Conservation (phyloP, 306 rosid genomes). For the Corylus americana region DNA sequence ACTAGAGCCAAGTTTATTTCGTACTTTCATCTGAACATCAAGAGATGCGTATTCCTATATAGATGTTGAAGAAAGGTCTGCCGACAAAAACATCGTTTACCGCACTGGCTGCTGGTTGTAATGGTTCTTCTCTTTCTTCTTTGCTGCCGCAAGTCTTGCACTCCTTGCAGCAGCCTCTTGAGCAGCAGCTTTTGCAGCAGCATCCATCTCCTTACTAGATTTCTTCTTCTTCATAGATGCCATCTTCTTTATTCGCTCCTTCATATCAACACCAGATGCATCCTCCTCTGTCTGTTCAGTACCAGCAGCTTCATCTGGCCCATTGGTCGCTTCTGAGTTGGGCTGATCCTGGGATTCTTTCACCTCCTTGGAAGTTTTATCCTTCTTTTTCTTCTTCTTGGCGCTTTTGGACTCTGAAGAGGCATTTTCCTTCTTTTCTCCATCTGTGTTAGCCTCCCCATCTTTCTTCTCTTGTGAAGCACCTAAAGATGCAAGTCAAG, state of each 20-base stretch:
- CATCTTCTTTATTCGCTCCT: conserved; percentile 85
- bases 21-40: conserved; percentile 62
- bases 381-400: conserved; percentile 95
- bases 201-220: conserved; percentile 81
- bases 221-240: conserved; percentile 79
- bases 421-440: conserved; percentile 63
- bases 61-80: conserved; percentile 33
- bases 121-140: conserved; percentile 95
- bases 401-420: conserved; percentile 60
- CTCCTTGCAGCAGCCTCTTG: conserved; percentile 88
- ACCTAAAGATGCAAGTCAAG: conserved; percentile 42
- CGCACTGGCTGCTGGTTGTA: conserved; percentile 92
- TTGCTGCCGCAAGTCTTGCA: conserved; percentile 83
- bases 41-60: conserved; percentile 56
- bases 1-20: conserved; percentile 55
- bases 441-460: conserved; percentile 53
- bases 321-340: conserved; percentile 44
- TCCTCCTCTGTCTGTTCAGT: conserved; percentile 62
- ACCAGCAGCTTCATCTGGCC: conserved; percentile 39
- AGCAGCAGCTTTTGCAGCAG: conserved; percentile 81
- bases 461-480: conserved; percentile 52
- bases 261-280: conserved; percentile 64
- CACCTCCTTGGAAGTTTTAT: conserved; percentile 71
- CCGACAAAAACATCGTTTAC: conserved; percentile 31
- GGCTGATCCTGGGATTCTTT: conserved; percentile 69